phyloP scores from a whole-genome alignment of 352 stramenopile genomes.

The Phytopythium vexans region DNA sequence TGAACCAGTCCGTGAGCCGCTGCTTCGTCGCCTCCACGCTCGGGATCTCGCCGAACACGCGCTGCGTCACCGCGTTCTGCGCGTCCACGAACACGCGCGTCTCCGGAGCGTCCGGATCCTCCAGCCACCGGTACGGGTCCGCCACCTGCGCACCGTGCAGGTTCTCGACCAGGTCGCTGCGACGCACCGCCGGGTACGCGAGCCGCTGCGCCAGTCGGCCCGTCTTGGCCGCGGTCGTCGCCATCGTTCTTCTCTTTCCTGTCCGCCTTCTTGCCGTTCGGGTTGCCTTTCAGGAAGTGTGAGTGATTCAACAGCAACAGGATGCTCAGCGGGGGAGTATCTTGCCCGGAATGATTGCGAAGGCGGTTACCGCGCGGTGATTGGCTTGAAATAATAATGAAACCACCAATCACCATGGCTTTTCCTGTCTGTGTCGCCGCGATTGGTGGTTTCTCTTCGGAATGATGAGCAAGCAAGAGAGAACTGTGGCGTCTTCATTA shows the following conservation, averaged over 20 bases:
- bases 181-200: conserved; percentile 51
- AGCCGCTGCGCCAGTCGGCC: conserved; percentile 24
- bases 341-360: too few species aligned
- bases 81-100: conserved; percentile 77
- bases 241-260: conserved; percentile 9
- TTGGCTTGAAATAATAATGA: not conserved
- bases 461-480: not conserved
- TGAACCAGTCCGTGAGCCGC: conserved; percentile 82
- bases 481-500: too few species aligned
- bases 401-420: too few species aligned
- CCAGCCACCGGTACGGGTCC: conserved; percentile 75
- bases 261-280: not conserved
- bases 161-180: conserved; percentile 46
- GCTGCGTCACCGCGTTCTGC: conserved; percentile 70
- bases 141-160: conserved; percentile 52
- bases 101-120: conserved; percentile 76
- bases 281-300: not conserved
- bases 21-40: conserved; percentile 70
- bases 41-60: conserved; percentile 60
- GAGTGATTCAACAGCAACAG: not conserved
- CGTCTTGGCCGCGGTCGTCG: conserved; percentile 21
- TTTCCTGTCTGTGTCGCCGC: not conserved
- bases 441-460: not conserved
- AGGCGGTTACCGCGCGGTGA: too few species aligned
- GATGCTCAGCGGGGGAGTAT: too few species aligned